Evolutionary conservation across 2,329 filamentous ascomycete genomes (phyloP), one percentile per base, ranked within the genome.

Genomic region (Botryotinia calthae): DNA sequence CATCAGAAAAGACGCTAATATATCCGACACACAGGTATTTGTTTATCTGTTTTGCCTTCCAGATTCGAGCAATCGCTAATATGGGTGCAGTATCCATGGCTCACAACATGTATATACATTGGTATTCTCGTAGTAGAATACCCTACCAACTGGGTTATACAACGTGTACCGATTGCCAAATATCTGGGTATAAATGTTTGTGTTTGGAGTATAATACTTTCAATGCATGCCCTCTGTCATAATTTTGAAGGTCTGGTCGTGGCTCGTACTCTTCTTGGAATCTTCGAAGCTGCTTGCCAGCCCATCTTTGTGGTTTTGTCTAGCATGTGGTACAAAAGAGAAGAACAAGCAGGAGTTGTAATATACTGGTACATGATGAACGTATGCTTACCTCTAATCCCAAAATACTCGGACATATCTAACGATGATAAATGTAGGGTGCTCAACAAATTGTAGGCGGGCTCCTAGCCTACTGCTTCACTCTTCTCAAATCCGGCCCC

Each of bases 271-370:
- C 87, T 93, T 75, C 84, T 92, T 0, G 91, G 91, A 44, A 84
- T 90, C 2, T 91, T 91, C 71, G 91, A 93, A 79, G 85, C 89
- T 0, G 88, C 89, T 0, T 89, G 92, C 6, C 91, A 89, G 1
- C 91, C 91, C 0, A 87, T 89, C 0, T 92, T 92, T 76, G 62
- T 71, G 5, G 70, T 71, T 28, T 84, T 93, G 75, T 91, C 89
- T 4, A 87, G 84, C 7, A 89, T 92, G 82, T 93, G 91, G 90
- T 93, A 92, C 77, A 92, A 91, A 2, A 90, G 90, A 79, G 85
- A 85, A 71, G 90, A 93, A 79, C 90, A 93, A 82, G 89, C 88
- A 3, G 83, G 84, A 1, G 87, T 87, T 1, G 87, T 86, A 2
- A 86, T 91, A 70, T 93, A 78, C 72, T 80, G 79, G 79, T 92